Evolutionary conservation across 1,284 basidiomycete genomes (phyloP).

Genomic region (Rhodotorula sp.): DNA sequence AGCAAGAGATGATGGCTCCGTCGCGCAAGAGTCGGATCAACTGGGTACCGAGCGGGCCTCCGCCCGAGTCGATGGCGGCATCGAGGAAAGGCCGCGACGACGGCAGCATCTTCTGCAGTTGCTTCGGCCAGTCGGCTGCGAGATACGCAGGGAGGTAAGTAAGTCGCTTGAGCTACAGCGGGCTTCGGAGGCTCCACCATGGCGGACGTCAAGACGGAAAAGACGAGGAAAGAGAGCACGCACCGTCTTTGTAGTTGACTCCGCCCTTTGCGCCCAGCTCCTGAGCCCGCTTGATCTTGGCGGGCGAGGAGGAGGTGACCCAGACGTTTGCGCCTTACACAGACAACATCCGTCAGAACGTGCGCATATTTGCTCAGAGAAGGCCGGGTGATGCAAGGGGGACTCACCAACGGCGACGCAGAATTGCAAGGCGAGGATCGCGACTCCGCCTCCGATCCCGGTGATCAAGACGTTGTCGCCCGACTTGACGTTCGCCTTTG

Average conservation of each 20-base stretch:
- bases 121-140: conserved; percentile 65
- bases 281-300: conserved; percentile 67
- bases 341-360: no score
- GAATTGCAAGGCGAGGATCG: conserved; percentile 71
- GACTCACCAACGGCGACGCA: conserved; percentile 60
- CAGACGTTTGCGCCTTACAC: conserved; percentile 67
- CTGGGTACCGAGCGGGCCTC: conserved; percentile 69
- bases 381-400: no score
- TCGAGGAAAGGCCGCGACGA: conserved; percentile 58
- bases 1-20: conserved; percentile 57
- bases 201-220: not conserved
- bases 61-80: conserved; percentile 76
- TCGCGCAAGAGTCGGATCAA: conserved; percentile 62
- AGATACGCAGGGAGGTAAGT: not conserved
- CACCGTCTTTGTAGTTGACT: conserved; percentile 68
- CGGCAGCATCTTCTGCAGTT: conserved; percentile 59
- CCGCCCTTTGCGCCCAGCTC: conserved; percentile 74
- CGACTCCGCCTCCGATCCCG: conserved; percentile 73
- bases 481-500: conserved; percentile 63
- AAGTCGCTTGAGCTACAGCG: not conserved
- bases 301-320: conserved; percentile 67
- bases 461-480: conserved; percentile 73
- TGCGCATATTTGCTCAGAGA: no score
- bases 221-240: conserved; percentile 39
- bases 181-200: not conserved